phyloP scores from a whole-genome alignment of 2,329 filamentous ascomycete genomes.

The Trichoderma brevicompactum region DNA sequence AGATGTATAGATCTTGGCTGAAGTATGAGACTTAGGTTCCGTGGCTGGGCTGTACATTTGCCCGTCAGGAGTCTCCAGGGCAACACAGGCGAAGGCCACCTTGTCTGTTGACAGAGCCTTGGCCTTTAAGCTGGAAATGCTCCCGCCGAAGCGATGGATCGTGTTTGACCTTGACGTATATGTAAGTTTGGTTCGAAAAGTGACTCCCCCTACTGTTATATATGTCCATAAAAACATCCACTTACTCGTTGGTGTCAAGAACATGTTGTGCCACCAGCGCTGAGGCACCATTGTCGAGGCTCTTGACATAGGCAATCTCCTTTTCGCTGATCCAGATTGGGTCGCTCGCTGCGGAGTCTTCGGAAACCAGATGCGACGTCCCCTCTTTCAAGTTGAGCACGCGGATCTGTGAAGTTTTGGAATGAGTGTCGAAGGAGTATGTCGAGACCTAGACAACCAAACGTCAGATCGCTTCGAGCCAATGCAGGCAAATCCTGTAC shows the following conservation, averaged over 20 bases:
- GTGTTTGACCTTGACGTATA: conserved; percentile 16
- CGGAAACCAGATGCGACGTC: conserved; percentile 66
- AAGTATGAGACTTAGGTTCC: conserved; percentile 62
- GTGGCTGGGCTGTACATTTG: conserved; percentile 68
- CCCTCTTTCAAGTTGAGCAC: conserved; percentile 71
- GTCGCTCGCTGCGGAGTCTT: conserved; percentile 68
- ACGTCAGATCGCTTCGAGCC: not conserved
- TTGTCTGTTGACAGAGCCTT: conserved; percentile 55
- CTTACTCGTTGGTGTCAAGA: conserved; percentile 47
- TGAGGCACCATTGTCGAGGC: conserved; percentile 53
- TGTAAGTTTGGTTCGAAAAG: not conserved
- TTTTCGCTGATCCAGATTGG: conserved; percentile 76
- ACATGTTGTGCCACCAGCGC: conserved; percentile 49
- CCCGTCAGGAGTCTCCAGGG: conserved; percentile 69
- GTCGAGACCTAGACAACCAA: conserved; percentile 59
- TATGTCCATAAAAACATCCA: not conserved
- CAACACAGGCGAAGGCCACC: conserved; percentile 63
- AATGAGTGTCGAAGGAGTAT: conserved; percentile 80
- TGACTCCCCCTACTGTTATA: too few species aligned
- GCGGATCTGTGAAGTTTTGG: conserved; percentile 69
- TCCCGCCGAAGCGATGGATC: conserved; percentile 50
- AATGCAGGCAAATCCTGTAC: not conserved
- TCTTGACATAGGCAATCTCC: conserved; percentile 61
- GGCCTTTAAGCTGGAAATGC: conserved; percentile 63
- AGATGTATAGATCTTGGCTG: conserved; percentile 72